phyloP scores from a whole-genome alignment of 2,329 filamentous ascomycete species.

The Amylocarpus encephaloides region DNA sequence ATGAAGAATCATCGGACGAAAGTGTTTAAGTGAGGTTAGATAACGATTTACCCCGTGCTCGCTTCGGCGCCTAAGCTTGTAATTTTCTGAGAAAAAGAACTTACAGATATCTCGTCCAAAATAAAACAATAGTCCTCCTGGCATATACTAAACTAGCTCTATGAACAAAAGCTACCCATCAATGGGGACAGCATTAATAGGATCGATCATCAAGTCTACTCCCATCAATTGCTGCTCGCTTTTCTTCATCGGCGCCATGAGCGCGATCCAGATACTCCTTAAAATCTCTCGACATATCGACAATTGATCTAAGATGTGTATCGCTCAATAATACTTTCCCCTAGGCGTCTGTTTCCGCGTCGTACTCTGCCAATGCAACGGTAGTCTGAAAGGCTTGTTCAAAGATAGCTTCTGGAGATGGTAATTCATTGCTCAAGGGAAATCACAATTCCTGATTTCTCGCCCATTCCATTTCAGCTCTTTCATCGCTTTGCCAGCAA shows the following conservation, averaged over 20 bases:
- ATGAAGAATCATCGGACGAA: too few relatives aligned
- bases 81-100: too few relatives aligned
- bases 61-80: too few relatives aligned
- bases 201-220: not conserved
- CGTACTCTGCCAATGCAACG: constrained; percentile 15
- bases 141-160: too few relatives aligned
- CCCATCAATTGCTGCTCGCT: constrained; percentile 1
- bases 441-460: constrained; percentile 1
- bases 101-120: too few relatives aligned
- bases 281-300: constrained; percentile 11
- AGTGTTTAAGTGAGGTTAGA: too few relatives aligned
- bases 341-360: constrained; percentile 10
- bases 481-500: not conserved
- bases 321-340: constrained; percentile 9
- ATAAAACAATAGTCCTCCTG: too few relatives aligned
- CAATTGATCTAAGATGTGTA: constrained; percentile 8
- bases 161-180: too few relatives aligned
- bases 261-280: constrained; percentile 9
- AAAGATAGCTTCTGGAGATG: too few relatives aligned
- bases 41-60: too few relatives aligned
- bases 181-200: too few relatives aligned
- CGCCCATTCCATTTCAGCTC: constrained; percentile 1
- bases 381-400: constrained; percentile 16
- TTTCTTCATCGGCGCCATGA: constrained; percentile 1
- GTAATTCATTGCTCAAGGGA: too few relatives aligned